These are phyloP conservation scores for Dioszegia aurantiaca DNA, from an alignment of 768 basidiomycete species.

Conservation along the genomic window DNA sequence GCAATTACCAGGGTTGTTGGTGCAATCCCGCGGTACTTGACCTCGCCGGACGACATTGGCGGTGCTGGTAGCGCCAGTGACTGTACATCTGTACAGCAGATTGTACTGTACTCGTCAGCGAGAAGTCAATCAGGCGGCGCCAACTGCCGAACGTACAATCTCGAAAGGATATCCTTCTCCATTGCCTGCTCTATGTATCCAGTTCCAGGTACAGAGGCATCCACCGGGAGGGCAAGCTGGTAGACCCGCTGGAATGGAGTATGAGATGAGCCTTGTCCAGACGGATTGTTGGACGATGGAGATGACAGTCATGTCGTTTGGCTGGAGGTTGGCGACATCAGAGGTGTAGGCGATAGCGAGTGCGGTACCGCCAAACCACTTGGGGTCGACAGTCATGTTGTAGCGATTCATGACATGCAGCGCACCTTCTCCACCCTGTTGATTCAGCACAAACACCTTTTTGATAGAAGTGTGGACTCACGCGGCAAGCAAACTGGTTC, in stretches of 20 bases:
- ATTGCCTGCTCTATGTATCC: conserved; percentile 54
- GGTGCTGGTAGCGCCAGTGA: conserved; percentile 28
- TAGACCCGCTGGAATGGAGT: conserved; percentile 66
- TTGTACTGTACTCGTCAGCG: conserved; percentile 23
- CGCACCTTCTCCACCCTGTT: conserved; percentile 18
- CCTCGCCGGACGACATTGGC: conserved; percentile 17
- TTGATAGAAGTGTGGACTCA: conserved; percentile 3
- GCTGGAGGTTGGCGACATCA: conserved; percentile 60
- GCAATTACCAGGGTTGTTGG: conserved; percentile 20
- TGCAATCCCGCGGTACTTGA: conserved; percentile 24
- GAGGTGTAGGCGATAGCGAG: conserved; percentile 75
- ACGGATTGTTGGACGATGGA: conserved; percentile 74
- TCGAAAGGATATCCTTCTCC: conserved; percentile 36
- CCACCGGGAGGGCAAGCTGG: conserved; percentile 65
- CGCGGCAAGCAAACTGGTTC: conserved; percentile 23
- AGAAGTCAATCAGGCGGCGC: background rate
- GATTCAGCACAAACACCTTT: background rate
- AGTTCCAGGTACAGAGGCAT: conserved; percentile 58
- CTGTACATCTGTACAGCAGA: conserved; percentile 34
- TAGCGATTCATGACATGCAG: conserved; percentile 32
- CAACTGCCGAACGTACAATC: conserved; percentile 19
- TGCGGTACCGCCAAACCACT: conserved; percentile 50
- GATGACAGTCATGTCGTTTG: conserved; percentile 70
- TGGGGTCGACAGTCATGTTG: conserved; percentile 19
- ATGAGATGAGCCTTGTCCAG: conserved; percentile 68